Base-by-base conservation (phyloP, 2,329 filamentous ascomycete genomes). In the Alternaria solani region DNA sequence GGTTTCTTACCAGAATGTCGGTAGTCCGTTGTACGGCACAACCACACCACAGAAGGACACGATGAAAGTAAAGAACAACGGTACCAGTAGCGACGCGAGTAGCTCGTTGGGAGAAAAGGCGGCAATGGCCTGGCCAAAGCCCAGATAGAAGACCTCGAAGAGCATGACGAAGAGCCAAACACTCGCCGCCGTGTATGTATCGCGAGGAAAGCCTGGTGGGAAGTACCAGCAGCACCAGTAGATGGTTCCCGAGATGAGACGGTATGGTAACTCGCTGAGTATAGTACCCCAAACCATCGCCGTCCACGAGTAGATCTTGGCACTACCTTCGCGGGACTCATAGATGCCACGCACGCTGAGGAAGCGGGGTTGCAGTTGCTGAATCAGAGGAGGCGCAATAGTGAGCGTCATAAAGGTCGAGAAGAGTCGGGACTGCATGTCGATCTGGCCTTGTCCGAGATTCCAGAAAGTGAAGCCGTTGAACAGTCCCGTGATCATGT, bases 241-340 rank as follows among this genome's bases (percentile, higher is more conserved):
- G 25, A 91, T 73, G 0, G 84, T 87, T 0, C 88, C 90, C 0
- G 88, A 87, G 4, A 91, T 73, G 12, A 92, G 79, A 0, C 86
- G 84, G 66, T 91, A 92, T 0, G 91, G 91, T 0, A 93, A 82
- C 75, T 94, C 91, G 16, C 86, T 88, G 1, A 92, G 66, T 5
- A 93, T 84, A 1, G 86, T 84, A 0, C 86, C 89, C 2, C 87
- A 88, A 0, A 87, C 85, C 78, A 91, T 92, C 0, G 90, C 89
- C 14, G 86, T 78, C 91, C 91, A 93, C 2, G 87, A 89, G 78
- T 94, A 95, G 26, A 93, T 92, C 75, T 93, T 93, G 16, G 89
- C 87, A n/a, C 87, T 91, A 49, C 88, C 85, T 75, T 95, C 92
- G 5, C 92, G 85, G 2, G 85, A 87, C 73, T 90, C 81, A 79